phyloP scores from a whole-genome alignment of 2,329 filamentous ascomycete genomes.

The Nectriaceae sp. region DNA sequence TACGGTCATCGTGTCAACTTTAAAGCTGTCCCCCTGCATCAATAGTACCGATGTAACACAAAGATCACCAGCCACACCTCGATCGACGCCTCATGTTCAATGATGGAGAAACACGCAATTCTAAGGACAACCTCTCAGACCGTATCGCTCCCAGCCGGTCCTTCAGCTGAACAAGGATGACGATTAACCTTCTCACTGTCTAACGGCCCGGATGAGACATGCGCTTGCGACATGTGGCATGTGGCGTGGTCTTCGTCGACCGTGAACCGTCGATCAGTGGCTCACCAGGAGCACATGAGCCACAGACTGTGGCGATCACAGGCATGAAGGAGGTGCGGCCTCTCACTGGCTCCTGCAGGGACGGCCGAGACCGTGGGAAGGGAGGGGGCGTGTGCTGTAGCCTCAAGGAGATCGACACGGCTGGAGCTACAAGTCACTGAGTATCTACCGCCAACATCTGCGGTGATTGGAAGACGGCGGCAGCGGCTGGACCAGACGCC shows the following conservation, averaged over 20 bases:
- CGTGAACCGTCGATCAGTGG: background rate
- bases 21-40: background rate
- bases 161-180: constrained; percentile 27
- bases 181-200: background rate
- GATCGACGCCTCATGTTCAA: background rate
- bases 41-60: background rate
- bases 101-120: constrained; percentile 7
- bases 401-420: constrained; percentile 23
- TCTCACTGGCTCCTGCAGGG: constrained; percentile 5
- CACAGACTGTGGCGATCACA: constrained; percentile 18
- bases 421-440: constrained; percentile 30
- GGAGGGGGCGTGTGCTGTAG: constrained; percentile 21
- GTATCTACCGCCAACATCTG: constrained; percentile 6
- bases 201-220: constrained; percentile 24
- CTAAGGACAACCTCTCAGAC: background rate
- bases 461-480: background rate
- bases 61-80: background rate
- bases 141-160: background rate
- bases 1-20: background rate
- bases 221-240: constrained; percentile 12
- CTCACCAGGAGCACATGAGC: constrained; percentile 22
- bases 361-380: background rate
- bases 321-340: background rate
- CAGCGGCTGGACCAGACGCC: constrained; percentile 5
- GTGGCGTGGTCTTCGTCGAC: constrained; percentile 12